Conservation (phyloP, 163 green algal genomes). For the Coccomyxa subellipsoidea region DNA sequence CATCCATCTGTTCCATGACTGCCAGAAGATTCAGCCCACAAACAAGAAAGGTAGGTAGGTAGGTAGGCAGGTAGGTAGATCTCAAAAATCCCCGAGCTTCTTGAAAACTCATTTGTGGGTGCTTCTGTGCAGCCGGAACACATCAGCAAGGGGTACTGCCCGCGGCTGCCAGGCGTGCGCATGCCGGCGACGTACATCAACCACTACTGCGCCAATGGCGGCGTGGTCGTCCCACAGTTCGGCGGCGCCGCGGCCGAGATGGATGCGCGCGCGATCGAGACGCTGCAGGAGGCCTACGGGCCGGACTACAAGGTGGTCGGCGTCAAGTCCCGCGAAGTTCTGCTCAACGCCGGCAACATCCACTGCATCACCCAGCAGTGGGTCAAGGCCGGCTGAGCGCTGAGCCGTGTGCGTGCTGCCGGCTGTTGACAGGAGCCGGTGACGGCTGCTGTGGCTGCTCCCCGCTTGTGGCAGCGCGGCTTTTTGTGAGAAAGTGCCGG, state of each 20-base stretch:
- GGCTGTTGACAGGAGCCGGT: no score
- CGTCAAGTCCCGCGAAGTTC: constrained; percentile 59
- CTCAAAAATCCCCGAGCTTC: no score
- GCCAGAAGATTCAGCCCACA: no score
- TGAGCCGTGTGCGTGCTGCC: background rate
- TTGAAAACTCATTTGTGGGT: no score
- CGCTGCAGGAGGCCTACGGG: constrained; percentile 58
- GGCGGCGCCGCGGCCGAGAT: constrained; percentile 21
- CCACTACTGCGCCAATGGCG: constrained; percentile 76
- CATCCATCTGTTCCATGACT: no score
- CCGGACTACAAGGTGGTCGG: constrained; percentile 56
- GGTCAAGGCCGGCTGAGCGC: constrained; percentile 1
- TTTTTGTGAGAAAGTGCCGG: no score
- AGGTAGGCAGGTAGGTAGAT: no score
- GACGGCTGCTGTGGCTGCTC: no score
- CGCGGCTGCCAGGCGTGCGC: constrained; percentile 44
- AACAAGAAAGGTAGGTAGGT: no score
- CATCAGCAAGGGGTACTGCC: constrained; percentile 58
- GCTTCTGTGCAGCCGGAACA: constrained; percentile 53
- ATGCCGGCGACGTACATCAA: constrained; percentile 75
- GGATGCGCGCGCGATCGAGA: constrained; percentile 39
- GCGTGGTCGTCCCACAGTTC: constrained; percentile 54
- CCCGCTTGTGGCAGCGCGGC: no score
- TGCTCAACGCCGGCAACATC: constrained; percentile 75
- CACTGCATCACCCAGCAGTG: constrained; percentile 72